A percentile compares a stretch with the other conserved stretches of the same genome.
These are phyloP conservation scores for Heritiera littoralis DNA, from an alignment of 345 rosid species.

Conservation along the genomic window DNA sequence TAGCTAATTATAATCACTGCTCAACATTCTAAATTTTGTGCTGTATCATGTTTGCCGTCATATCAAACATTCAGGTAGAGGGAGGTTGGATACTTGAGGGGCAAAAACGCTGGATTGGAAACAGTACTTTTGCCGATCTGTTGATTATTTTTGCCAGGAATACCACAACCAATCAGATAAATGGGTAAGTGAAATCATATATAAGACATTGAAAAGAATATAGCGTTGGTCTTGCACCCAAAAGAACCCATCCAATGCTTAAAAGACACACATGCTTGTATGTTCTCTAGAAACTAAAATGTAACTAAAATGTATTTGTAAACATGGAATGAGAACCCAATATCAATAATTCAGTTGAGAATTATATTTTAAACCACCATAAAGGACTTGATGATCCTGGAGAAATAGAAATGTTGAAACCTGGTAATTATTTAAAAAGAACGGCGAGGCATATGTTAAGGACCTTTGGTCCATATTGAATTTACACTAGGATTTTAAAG, in stretches of 20 bases:
- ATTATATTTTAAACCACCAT: background rate
- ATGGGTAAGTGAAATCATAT: conserved; percentile 57
- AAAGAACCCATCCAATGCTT: background rate
- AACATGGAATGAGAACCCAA: background rate
- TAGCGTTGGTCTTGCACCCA: background rate
- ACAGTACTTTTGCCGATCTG: conserved; percentile 92
- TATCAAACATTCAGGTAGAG: conserved; percentile 51
- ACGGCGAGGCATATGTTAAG: too few relatives aligned
- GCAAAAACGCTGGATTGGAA: conserved; percentile 98
- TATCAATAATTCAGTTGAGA: background rate
- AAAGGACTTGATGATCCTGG: background rate
- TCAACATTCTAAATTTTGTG: conserved; percentile 17
- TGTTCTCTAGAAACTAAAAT: background rate
- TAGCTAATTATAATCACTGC: conserved; percentile 4
- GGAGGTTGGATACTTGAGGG: conserved; percentile 95
- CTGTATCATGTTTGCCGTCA: conserved; percentile 16
- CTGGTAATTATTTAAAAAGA: background rate
- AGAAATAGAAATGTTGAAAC: background rate
- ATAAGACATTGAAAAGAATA: background rate
- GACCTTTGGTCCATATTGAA: background rate
- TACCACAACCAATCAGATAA: conserved; percentile 76
- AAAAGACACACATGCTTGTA: background rate
- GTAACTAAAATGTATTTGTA: background rate
- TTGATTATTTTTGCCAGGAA: conserved; percentile 85
- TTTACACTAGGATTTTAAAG: background rate